A percentile compares a stretch with the other conserved stretches of the same genome.
Conservation (phyloP, 805 yeast species). For the Yarrowia porcina region DNA sequence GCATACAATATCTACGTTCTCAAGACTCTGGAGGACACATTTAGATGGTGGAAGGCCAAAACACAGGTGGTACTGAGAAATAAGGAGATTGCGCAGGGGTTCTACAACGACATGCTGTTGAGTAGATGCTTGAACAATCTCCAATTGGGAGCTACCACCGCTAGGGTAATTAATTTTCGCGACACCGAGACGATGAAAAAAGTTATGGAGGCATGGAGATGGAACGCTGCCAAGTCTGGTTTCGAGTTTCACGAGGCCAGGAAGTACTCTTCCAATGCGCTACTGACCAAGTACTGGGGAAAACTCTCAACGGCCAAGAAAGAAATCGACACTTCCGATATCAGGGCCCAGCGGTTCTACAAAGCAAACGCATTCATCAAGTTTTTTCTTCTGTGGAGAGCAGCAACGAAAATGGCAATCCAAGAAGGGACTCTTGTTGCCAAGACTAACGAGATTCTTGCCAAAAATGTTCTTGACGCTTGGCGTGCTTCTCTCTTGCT, state of each 20-base stretch:
- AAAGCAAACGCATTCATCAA: not conserved
- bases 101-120: not conserved
- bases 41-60: not conserved
- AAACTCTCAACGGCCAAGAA: not conserved
- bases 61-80: not conserved
- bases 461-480: not conserved
- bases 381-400: not conserved
- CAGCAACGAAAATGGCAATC: not conserved
- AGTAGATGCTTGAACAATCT: not conserved
- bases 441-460: not conserved
- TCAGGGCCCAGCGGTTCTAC: not conserved
- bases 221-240: constrained; percentile 6
- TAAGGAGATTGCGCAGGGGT: not conserved
- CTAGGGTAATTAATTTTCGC: not conserved
- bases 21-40: not conserved
- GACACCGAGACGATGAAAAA: not conserved
- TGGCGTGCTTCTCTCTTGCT: not conserved
- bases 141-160: not conserved
- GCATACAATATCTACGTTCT: not conserved
- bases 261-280: not conserved
- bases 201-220: not conserved
- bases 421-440: not conserved
- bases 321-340: not conserved
- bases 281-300: not conserved
- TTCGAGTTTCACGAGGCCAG: not conserved